Evolutionary conservation across 1,284 basidiomycete species (phyloP).

Genomic region (Volvariella surrecta): DNA sequence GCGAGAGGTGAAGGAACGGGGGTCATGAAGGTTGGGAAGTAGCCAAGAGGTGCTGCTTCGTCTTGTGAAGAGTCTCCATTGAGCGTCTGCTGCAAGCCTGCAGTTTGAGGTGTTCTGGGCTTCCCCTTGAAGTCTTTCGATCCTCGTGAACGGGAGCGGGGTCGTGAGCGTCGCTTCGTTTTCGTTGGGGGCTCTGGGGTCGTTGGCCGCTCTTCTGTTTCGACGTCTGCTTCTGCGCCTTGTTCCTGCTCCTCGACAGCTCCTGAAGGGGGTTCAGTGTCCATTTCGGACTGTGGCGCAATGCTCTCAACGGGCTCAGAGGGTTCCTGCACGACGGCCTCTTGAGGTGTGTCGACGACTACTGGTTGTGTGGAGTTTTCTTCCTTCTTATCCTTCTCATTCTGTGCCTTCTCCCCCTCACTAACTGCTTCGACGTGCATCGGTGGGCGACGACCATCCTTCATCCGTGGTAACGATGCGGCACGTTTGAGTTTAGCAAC

Average conservation of each 20-base stretch:
- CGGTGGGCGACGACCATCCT: constrained; percentile 75
- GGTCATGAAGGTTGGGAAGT: constrained; percentile 43
- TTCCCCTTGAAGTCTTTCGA: constrained; percentile 67
- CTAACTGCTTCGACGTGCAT: constrained; percentile 75
- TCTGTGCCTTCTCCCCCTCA: constrained; percentile 58
- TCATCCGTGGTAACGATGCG: constrained; percentile 81
- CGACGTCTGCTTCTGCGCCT: constrained; percentile 13
- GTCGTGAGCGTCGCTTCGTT: constrained; percentile 61
- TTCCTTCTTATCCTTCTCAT: constrained; percentile 42
- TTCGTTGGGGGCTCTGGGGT: constrained; percentile 29
- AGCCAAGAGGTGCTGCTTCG: constrained; percentile 36
- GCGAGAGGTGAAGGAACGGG: constrained; percentile 54
- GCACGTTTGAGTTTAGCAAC: constrained; percentile 85
- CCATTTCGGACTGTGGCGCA: constrained; percentile 11
- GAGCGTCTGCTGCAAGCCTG: constrained; percentile 31
- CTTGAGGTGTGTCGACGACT: constrained; percentile 14
- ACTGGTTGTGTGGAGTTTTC: constrained; percentile 18
- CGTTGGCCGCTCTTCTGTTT: constrained; percentile 20
- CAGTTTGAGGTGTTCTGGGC: constrained; percentile 35
- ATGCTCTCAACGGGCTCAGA: constrained; percentile 14
- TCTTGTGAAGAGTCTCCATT: constrained; percentile 64
- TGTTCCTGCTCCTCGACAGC: constrained; percentile 15
- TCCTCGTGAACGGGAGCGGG: constrained; percentile 64
- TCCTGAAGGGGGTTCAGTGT: constrained; percentile 23
- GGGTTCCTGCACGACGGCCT: constrained; percentile 13